phyloP scores from a whole-genome alignment of 2,329 filamentous ascomycete species.

The Pseudogymnoascus sp. region DNA sequence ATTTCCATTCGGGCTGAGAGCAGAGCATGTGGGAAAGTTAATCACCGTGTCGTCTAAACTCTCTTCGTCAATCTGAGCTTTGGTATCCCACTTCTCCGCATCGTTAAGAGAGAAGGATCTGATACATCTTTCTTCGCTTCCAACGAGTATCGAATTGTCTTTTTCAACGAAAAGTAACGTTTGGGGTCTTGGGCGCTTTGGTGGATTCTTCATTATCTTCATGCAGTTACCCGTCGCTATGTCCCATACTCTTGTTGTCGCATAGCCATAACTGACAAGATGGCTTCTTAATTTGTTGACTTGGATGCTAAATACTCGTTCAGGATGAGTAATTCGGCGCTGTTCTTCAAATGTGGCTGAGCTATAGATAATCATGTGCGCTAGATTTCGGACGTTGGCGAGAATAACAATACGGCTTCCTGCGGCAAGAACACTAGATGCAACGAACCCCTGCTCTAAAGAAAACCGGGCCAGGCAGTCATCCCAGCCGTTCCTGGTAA shows the following conservation, averaged over 20 bases:
- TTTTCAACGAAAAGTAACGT: not conserved
- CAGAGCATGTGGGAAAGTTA: constrained; percentile 13
- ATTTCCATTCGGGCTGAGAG: constrained; percentile 16
- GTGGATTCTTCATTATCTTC: constrained; percentile 3
- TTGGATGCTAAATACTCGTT: constrained; percentile 13
- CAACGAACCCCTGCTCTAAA: not conserved
- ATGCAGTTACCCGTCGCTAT: constrained; percentile 8
- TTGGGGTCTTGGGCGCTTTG: not conserved
- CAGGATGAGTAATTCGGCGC: constrained; percentile 10
- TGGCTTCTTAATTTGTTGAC: constrained; percentile 9
- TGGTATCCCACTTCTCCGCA: not conserved
- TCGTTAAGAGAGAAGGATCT: constrained; percentile 9
- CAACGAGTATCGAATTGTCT: not conserved
- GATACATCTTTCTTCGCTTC: constrained; percentile 4
- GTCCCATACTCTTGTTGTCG: constrained; percentile 15
- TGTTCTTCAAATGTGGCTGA: constrained; percentile 12
- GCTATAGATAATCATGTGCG: constrained; percentile 12
- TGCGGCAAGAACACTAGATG: not conserved
- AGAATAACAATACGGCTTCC: not conserved
- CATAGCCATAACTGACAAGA: constrained; percentile 13
- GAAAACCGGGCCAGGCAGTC: constrained; percentile 16
- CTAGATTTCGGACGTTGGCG: not conserved
- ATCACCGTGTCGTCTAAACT: constrained; percentile 9
- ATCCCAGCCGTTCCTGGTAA: constrained; percentile 13
- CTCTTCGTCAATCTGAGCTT: not conserved